Conservation (phyloP, 441 rosid species). For the Populus hybrid region DNA sequence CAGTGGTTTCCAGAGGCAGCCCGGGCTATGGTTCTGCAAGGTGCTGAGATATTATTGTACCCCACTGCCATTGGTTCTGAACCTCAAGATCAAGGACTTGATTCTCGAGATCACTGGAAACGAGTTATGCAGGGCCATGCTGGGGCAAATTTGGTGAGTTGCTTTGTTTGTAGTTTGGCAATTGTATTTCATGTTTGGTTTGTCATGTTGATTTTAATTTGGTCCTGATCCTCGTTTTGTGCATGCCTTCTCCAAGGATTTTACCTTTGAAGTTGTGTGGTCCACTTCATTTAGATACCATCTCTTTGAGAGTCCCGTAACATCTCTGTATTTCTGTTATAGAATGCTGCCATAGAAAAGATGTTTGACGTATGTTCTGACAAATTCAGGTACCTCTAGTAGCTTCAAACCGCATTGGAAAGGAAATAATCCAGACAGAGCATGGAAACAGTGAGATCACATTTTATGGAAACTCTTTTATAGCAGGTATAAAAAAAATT, state of each 20-base stretch:
- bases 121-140: slow-evolving; percentile 99
- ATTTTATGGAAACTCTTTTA: slow-evolving; percentile 82
- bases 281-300: slow-evolving; percentile 2
- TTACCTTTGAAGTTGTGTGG: neutral
- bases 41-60: slow-evolving; percentile 83
- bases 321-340: neutral
- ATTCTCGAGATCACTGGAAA: slow-evolving; percentile 89
- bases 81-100: slow-evolving; percentile 88
- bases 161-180: slow-evolving; percentile 1
- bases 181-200: slow-evolving; percentile 7
- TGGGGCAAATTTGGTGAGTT: slow-evolving; percentile 83
- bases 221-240: neutral
- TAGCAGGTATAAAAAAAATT: slow-evolving; percentile 49
- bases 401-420: slow-evolving; percentile 83
- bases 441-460: slow-evolving; percentile 78
- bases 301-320: neutral
- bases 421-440: slow-evolving; percentile 72
- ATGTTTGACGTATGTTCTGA: slow-evolving; percentile 1
- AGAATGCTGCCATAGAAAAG: neutral
- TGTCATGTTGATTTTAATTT: slow-evolving; percentile 1
- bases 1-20: slow-evolving; percentile 98
- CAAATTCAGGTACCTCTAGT: slow-evolving; percentile 67
- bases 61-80: slow-evolving; percentile 97
- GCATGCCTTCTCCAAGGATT: neutral
- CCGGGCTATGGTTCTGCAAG: slow-evolving; percentile 83